Base-by-base conservation (phyloP, 139 green algal species). In the Chlamydomonas sp. region DNA sequence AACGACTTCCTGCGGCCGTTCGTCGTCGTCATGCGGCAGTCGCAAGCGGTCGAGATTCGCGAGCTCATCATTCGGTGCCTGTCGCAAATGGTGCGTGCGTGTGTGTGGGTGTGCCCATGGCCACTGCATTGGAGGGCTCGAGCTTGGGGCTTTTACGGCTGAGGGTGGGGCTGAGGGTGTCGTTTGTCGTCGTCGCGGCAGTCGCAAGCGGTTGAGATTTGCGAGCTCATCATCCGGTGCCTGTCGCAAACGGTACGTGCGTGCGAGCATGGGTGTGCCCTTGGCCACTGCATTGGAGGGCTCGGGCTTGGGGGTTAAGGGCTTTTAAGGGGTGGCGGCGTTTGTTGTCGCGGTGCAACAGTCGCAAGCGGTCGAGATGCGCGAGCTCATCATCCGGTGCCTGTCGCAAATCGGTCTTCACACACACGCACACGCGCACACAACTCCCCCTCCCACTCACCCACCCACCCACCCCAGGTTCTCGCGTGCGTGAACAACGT, bases 1-100 rank as follows among this genome's bases (percentile, higher is more conserved):
- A 97, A 97, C 70, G 92, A 98, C 74, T 98, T 98, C 81, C 77
- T 99, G 65, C 85, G 90, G n/a, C 95, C 95, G 13, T 98, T 99
- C 79, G 91, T 98, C 43, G 85, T 96, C 2, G 82, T 99, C 69
- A 97, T 98, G 90, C 84, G 95, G 0, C 82, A 92, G 71, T 83
- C 76, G 69, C 75, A 83, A 76, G 59, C 8, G 31, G 59, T 67
- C 5, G 31, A 48, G 34, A 36, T 67, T 28, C 5, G 8, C 16
- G 59, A 48, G 59, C 16, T 35, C n/a, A 8, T 36, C 3, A 13
- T n/a, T 63, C 57, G 10, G 3, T 50, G 39, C 39, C 39, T 50
- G 39, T 50, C 39, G 13, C 39, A 50, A 50, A 50, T 50, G 39
- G 13, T 13, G 39, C 39, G n/a, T n/a, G n/a, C n/a, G n/a, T n/a